Evolutionary conservation across 164 flowering plant genomes (phyloP), one percentile per base, ranked within the genome.

Genomic region (Chimonanthus salicifolius): DNA sequence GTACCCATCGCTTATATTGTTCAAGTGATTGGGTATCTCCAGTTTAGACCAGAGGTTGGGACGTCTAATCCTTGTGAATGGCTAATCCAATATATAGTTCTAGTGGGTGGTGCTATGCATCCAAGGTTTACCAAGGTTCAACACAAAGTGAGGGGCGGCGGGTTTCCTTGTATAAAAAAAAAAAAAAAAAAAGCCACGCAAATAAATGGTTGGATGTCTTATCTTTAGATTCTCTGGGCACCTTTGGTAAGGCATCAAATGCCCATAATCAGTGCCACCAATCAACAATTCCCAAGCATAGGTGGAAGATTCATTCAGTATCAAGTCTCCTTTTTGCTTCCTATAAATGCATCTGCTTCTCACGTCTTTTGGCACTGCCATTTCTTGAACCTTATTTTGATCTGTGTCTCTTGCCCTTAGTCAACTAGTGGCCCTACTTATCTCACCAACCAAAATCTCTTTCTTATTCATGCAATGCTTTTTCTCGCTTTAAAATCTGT

Each of bases 311-410:
- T 63, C 20, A 6, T 18, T 33, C 8, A 18, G 11, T 5, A 20
- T 20, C 44, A 7, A 33, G 44, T 6, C 21, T 9, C 33, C 66
- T 20, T 63, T 33, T 63, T 4, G 44, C 21, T 63, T 33, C 7
- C 43, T 63, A 63, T 20, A 63, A 63, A 63, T 63, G 66, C 20
- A 63, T 63, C 20, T 63, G 44, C 66, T 63, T 63, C 46, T 63
- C 66, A 6, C 44, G 33, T 7, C 10, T 8, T 33, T 54, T 54
- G 15, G 15, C 60, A 33, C 33, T 33, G 33, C 33, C 33, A 11
- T 54, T 33, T 20, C 66, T 7, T 63, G 10, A 7, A 20, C 44
- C 66, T 33, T 63, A 9, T 63, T 63, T 20, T 63, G 8, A 20
- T 63, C 21, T 63, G 8, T 20, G 20, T 63, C 4, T 63, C 44